Base-by-base conservation (phyloP, 2,329 filamentous ascomycete genomes). In the Celoporthe dispersa region DNA sequence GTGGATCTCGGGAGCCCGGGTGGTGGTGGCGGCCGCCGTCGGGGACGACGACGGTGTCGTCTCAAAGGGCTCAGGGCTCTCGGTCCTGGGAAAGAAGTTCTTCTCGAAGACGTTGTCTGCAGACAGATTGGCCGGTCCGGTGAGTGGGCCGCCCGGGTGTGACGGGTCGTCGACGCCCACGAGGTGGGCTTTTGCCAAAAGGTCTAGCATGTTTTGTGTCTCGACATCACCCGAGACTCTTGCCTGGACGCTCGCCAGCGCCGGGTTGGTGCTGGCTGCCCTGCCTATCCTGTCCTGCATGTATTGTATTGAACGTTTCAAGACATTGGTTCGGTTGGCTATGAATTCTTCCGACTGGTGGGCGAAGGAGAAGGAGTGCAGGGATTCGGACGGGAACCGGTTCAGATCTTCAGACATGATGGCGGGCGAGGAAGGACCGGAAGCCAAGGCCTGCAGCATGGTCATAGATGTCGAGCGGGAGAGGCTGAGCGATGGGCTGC, bases 361-460 rank as follows among this genome's bases (percentile, higher is more conserved):
- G 55, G 96, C 94, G 80, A 99, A 99, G 16, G 95, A 98, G 82
- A 99, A 99, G 1, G 96, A 99, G 81, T 99, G 96, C 62, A 99
- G 84, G 7, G 96, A 99, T 79, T 99, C 96, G 75, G 93, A 94
- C 1, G 96, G 95, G 78, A 99, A 99, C 65, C 94, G 91, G 61
- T 91, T 91, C 61, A 99, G 87, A 78, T 99, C 96, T 83, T 98
- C 96, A 76, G 90, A 88, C 66, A 68, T 68, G 77, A 94, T 94
- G 72, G 88, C 88, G 33, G 94, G 93, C 31, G 94, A 94, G 28
- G 86, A 84, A 33, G 91, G 90, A 7, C 86, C 90, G n/a, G 89
- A 84, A 60, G 85, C 86, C 61, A 85, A 83, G 48, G 86, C 82
- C 72, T 87, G 87, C 73, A 91, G 88, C 70, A 91, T 85, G 75